Base-by-base conservation (phyloP, 768 basidiomycete species). In the Leccinum sublutescens region DNA sequence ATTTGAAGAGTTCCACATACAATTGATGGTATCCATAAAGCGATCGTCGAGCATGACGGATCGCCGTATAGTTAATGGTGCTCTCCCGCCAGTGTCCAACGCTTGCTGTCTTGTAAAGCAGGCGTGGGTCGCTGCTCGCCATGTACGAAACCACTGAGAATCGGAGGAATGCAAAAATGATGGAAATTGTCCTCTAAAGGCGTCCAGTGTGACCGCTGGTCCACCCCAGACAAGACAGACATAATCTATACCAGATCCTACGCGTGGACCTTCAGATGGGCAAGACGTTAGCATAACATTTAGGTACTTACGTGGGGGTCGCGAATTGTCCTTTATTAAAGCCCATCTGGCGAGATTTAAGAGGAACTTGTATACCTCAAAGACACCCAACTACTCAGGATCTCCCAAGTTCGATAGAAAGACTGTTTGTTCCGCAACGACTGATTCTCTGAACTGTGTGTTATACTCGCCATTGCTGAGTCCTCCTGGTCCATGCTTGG, bases 21-120 rank as follows among this genome's bases (percentile, higher is more conserved):
- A 76, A 10, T 49, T 7, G 53, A 75, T 60, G 6, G 65, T 51
- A 23, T 54, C 57, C 9, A 69, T 60, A 47, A 61, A 49, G 38
- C 59, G 43, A n/a, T 61, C 53, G 1, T 64, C 61, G 3, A 69
- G 63, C 34, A 75, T 23, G 33, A 73, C 66, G 9, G 43, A 63
- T 48, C 56, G 61, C 15, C 23, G 54, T 17, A 5, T 1, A 12
- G 38, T 48, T 2, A 17, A 33, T 14, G 4, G 7, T 52, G 21
- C 38, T 34, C 52, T 11, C 23, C 47, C 29, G 7, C 29, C 12
- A 7, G 48, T 55, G 50, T 54, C 21, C 21, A 50, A 52, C n/a
- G 40, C 27, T 52, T 58, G 52, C 23, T 52, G 52, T 15, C 38
- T 36, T 36, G 43, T 10, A 38, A 45, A 33, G 34, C 66, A 61